These are phyloP conservation scores for Eimeria maxima DNA, from an alignment of 169 alveolate genomes.

Conservation along the genomic window DNA sequence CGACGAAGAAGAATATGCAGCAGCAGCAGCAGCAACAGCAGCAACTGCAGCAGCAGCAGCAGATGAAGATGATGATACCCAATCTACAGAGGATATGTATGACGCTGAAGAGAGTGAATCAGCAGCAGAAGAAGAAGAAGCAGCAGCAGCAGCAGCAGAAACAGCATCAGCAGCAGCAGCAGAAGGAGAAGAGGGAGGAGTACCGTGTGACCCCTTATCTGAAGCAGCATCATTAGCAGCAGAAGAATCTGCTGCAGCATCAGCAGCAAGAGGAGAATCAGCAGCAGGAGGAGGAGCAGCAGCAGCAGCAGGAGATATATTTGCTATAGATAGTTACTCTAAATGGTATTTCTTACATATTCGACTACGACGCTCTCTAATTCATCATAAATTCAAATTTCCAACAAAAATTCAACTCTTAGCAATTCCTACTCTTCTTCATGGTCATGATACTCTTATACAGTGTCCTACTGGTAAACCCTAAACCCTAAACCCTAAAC, in stretches of 20 bases:
- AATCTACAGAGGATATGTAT: too few relatives aligned
- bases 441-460: constrained; percentile 94
- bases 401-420: constrained; percentile 93
- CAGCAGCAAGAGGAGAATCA: background rate
- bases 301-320: background rate
- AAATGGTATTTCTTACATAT: constrained; percentile 35
- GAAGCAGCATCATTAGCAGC: background rate
- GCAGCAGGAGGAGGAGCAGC: background rate
- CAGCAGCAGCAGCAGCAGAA: background rate
- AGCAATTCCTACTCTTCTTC: constrained; percentile 93
- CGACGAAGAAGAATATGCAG: background rate
- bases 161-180: background rate
- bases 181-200: background rate
- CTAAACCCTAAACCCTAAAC: constrained; percentile 11
- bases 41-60: background rate
- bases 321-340: background rate
- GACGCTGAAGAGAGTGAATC: too few relatives aligned
- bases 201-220: background rate
- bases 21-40: background rate
- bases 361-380: constrained; percentile 65
- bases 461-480: constrained; percentile 96
- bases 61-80: too few relatives aligned
- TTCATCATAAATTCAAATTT: constrained; percentile 30
- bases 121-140: background rate
- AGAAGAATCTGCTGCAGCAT: background rate